Percentiles rank a stretch among this genome's conserved stretches.
phyloP scores from a whole-genome alignment of 2,329 filamentous ascomycete species.

The Sarocladium strictum region DNA sequence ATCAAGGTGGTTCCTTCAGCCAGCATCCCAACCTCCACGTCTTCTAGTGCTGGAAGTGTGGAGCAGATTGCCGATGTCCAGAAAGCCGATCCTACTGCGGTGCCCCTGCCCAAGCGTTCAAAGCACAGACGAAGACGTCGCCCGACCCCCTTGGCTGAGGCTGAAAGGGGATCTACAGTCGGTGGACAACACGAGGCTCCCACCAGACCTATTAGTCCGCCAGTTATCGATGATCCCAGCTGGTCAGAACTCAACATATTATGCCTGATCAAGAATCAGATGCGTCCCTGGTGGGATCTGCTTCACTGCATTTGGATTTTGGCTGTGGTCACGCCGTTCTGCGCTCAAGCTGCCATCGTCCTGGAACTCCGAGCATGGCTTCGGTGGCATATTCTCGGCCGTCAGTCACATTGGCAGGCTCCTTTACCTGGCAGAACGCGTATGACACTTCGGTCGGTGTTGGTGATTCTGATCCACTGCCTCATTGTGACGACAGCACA shows the following conservation, averaged over 20 bases:
- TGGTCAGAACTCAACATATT: not conserved
- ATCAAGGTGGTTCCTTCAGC: no score
- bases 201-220: not conserved
- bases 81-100: no score
- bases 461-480: constrained; percentile 6
- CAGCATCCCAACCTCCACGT: no score
- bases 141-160: no score
- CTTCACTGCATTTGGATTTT: not conserved
- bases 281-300: not conserved
- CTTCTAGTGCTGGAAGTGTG: no score
- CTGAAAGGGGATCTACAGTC: no score
- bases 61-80: no score
- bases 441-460: constrained; percentile 4
- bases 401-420: not conserved
- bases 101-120: no score
- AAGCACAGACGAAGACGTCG: no score
- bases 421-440: not conserved
- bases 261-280: not conserved
- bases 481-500: constrained; percentile 14
- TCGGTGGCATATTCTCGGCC: not conserved
- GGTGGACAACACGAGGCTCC: not conserved
- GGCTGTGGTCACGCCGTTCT: not conserved
- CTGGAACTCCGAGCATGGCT: not conserved
- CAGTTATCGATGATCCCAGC: not conserved
- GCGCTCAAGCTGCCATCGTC: not conserved